Conservation (phyloP, 1,139 yeast genomes). For the Suhomyces panamericanus region DNA sequence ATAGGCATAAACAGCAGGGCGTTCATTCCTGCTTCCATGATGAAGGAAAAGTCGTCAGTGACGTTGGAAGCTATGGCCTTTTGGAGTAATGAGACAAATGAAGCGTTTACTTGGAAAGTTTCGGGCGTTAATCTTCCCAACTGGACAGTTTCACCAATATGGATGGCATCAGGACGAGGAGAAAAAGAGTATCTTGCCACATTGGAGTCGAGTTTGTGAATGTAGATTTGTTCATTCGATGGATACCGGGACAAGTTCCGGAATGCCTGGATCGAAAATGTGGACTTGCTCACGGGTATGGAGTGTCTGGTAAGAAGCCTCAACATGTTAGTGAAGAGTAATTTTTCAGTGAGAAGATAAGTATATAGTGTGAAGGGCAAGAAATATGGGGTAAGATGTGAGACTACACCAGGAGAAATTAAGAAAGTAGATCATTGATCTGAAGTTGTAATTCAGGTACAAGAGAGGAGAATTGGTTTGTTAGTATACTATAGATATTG, state of each 20-base stretch:
- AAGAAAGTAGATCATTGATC: too few relatives aligned
- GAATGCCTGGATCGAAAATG: background rate
- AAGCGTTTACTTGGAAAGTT: constrained; percentile 27
- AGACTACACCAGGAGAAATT: too few relatives aligned
- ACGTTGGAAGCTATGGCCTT: constrained; percentile 26
- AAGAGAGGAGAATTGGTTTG: too few relatives aligned
- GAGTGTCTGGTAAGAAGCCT: background rate
- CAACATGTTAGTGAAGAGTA: background rate
- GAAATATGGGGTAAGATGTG: too few relatives aligned
- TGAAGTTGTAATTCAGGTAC: too few relatives aligned
- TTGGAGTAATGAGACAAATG: constrained; percentile 33
- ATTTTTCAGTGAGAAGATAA: background rate
- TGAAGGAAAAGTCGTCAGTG: constrained; percentile 55
- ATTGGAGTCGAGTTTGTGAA: constrained; percentile 20
- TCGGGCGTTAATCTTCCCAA: constrained; percentile 22
- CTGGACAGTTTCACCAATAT: constrained; percentile 26
- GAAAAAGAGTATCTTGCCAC: constrained; percentile 31
- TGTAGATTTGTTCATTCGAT: constrained; percentile 27
- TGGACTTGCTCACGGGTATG: background rate
- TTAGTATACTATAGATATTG: too few relatives aligned
- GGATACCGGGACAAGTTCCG: constrained; percentile 4
- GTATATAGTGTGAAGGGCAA: too few relatives aligned
- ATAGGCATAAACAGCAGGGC: constrained; percentile 64
- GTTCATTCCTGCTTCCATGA: constrained; percentile 62
- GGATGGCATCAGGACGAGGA: constrained; percentile 32